Evolutionary conservation across 2,329 filamentous ascomycete species (phyloP), one percentile per base, ranked within the genome.

Genomic region (Teratosphaeria zuluensis): DNA sequence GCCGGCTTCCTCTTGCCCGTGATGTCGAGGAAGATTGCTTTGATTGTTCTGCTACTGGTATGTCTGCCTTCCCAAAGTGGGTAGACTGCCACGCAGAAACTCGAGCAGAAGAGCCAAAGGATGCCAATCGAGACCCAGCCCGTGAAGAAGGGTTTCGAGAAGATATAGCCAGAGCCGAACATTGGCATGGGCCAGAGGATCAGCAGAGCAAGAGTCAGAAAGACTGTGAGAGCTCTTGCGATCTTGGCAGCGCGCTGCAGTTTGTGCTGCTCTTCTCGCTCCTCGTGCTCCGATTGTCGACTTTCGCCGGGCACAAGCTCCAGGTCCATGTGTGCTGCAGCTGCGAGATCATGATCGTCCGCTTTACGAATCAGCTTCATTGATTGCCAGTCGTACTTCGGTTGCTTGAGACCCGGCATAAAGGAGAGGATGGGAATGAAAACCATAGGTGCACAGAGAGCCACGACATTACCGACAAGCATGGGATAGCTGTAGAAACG

Each of bases 111-210:
- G 64, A 92, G 81, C 89, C 89, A 94, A 51, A 92, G 77, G 57
- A 94, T 88, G 9, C 86, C 87, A n/a, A 55, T 35, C 1, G 84
- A 80, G 11, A 91, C 83, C 68, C 68, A 70, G 24, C 67, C 67
- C 0, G 67, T 69, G 59, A 92, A 94, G 78, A 94, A 94, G 28
- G 79, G 80, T 77, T 89, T 88, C 72, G 81, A 85, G 75, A 94
- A 95, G 57, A 96, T 81, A 70, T 96, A 96, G 0, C 82, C 82
- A 0, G 81, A 80, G 11, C 90, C 91, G 69, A 94, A 96, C 84
- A 96, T 85, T 1, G 91, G 91, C 81, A 96, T 92, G 0, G 92
- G 91, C 90, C 91, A 96, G 16, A 96, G 81, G 1, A 96, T 79
- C 0, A 96, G 77, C 58, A 95, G 78, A 0, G 84, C 80, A 0